phyloP scores from a whole-genome alignment of 2,329 filamentous ascomycete genomes.

The Fusarium agapanthi region DNA sequence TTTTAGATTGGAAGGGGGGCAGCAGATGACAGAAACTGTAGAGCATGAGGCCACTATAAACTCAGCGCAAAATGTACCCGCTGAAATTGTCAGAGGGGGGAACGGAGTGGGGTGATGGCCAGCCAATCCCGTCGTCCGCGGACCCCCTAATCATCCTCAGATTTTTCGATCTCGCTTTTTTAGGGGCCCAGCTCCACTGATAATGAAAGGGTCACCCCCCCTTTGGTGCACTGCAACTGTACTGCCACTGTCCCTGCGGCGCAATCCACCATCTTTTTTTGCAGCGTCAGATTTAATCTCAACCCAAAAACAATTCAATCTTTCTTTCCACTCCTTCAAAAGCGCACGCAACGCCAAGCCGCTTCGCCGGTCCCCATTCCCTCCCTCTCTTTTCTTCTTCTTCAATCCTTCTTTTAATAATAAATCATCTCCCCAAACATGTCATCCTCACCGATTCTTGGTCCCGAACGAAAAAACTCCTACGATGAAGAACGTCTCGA shows the following conservation, averaged over 20 bases:
- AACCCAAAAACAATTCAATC: neutral
- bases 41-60: neutral
- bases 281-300: conserved; percentile 2
- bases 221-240: neutral
- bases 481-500: conserved; percentile 42
- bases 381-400: neutral
- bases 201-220: conserved; percentile 15
- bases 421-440: neutral
- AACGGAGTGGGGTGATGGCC: neutral
- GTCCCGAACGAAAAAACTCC: conserved; percentile 12
- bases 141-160: neutral
- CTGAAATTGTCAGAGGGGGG: neutral
- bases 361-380: neutral
- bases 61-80: neutral
- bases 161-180: conserved; percentile 10
- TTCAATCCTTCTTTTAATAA: neutral
- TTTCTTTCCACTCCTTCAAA: conserved; percentile 9
- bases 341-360: neutral
- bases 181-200: neutral
- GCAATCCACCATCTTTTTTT: neutral
- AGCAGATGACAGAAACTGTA: neutral
- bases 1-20: conserved; percentile 3
- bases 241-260: neutral
- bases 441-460: conserved; percentile 22
- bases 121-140: conserved; percentile 1